phyloP scores from a whole-genome alignment of 2,329 filamentous ascomycete genomes.

The Chalaropsis thielavioides region DNA sequence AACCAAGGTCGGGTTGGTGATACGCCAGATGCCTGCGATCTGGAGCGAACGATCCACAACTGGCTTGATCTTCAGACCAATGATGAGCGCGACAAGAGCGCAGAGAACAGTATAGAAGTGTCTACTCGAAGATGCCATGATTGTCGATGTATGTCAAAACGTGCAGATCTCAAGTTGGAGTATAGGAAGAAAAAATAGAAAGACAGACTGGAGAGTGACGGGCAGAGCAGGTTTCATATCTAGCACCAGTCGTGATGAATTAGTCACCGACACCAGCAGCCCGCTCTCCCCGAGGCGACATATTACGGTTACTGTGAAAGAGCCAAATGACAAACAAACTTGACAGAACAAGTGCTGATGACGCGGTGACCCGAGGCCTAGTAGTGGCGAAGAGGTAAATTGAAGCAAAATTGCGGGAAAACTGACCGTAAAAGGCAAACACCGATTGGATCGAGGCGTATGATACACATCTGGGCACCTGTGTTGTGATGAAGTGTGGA shows the following conservation, averaged over 20 bases:
- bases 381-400: not conserved
- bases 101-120: not conserved
- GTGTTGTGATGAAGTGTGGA: not conserved
- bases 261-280: not conserved
- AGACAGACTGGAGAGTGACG: not conserved
- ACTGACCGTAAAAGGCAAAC: not conserved
- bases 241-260: not conserved
- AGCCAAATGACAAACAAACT: too few relatives aligned
- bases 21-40: slow-evolving; percentile 23
- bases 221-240: not conserved
- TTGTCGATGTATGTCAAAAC: not conserved
- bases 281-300: not conserved
- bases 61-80: not conserved
- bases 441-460: not conserved
- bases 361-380: not conserved
- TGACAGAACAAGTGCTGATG: not conserved
- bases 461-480: not conserved
- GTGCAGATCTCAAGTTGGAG: not conserved
- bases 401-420: not conserved
- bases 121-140: slow-evolving; percentile 2
- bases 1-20: slow-evolving; percentile 19
- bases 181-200: not conserved
- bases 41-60: slow-evolving; percentile 10
- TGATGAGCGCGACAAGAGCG: not conserved
- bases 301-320: too few relatives aligned